These are phyloP conservation scores for Adansonia madagascariensis DNA, from an alignment of 441 rosid genomes.

Conservation along the genomic window DNA sequence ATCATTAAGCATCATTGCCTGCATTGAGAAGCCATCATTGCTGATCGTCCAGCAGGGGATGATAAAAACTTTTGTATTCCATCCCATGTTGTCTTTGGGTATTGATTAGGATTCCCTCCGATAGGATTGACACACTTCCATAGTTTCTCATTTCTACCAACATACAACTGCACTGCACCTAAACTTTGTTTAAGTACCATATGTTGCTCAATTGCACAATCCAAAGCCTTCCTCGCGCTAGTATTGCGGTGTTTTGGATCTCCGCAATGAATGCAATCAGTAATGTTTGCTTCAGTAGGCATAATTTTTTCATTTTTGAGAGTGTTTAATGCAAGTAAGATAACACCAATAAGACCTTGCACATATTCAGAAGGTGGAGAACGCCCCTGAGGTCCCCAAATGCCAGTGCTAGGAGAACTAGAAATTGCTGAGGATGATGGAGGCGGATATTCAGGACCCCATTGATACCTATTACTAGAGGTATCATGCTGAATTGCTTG, in stretches of 20 bases:
- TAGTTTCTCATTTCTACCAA: constrained; percentile 51
- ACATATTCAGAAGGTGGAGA: constrained; percentile 52
- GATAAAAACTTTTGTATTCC: constrained; percentile 47
- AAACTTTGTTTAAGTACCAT: constrained; percentile 52
- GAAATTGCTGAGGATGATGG: constrained; percentile 33
- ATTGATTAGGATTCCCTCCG: constrained; percentile 53
- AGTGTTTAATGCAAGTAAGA: constrained; percentile 58
- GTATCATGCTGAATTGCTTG: constrained; percentile 35
- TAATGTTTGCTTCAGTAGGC: constrained; percentile 65
- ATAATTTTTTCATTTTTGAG: constrained; percentile 60
- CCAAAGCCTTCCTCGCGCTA: constrained; percentile 60
- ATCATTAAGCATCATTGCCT: constrained; percentile 39
- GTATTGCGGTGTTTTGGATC: constrained; percentile 55
- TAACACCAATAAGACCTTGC: constrained; percentile 67
- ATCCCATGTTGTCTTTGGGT: constrained; percentile 58
- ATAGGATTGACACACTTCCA: constrained; percentile 71
- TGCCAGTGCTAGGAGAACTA: constrained; percentile 41
- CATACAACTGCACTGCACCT: constrained; percentile 54
- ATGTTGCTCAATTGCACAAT: constrained; percentile 53
- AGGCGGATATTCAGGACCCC: constrained; percentile 40
- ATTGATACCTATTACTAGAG: constrained; percentile 35
- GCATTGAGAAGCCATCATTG: constrained; percentile 51
- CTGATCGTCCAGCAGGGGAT: constrained; percentile 50
- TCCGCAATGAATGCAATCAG: constrained; percentile 62
- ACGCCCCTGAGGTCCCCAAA: constrained; percentile 49